Base-by-base conservation (phyloP, 805 yeast species). In the baker's yeast (Saccharomyces cerevisiae) region DNA sequence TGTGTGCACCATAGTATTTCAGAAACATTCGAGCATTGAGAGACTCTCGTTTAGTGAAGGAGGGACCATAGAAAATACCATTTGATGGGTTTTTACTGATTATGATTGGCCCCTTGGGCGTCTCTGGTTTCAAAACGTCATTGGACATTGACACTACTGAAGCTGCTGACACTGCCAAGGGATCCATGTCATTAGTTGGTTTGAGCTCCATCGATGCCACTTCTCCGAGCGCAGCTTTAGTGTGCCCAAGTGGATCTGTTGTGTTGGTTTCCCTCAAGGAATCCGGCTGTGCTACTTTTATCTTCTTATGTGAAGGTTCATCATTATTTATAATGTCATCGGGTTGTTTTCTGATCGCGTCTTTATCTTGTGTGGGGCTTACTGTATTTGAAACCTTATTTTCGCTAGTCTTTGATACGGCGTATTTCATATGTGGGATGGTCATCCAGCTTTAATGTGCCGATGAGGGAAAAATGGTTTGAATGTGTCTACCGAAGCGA, bases 1-100 rank as follows among this genome's bases (percentile, higher is more conserved):
- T 67, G 56, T 76, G 70, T 31, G 79, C 74, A 0, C 96, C 96
- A 55, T 79, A 67, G 3, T 70, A 65, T 61, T 85, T 85, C 52
- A 90, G 69, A 61, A 63, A 82, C 50, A 74, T 73, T 54, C 84
- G 74, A 0, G 82, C 80, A 49, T 71, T 74, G 6, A 74, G 64
- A 13, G 79, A 71, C 30, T 73, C 73, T 29, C 75, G 77, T 48
- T 74, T 76, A 2, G 79, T 69, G n/a, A 71, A 65, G 5, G 54
- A 50, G 1, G 78, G 79, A 21, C 70, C 59, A 3, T 61, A 56
- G 62, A 69, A 73, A 54, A 69, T 68, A 2, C 71, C 71, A 1
- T 64, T 63, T 2, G 48, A 46, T 8, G 54, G 46, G 48, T 63
- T 56, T 50, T 60, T 62, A 14, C 71, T 67, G 6, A 73, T 63